phyloP scores from a whole-genome alignment of 2,329 filamentous ascomycete genomes.

The Davidsoniella virescens region DNA sequence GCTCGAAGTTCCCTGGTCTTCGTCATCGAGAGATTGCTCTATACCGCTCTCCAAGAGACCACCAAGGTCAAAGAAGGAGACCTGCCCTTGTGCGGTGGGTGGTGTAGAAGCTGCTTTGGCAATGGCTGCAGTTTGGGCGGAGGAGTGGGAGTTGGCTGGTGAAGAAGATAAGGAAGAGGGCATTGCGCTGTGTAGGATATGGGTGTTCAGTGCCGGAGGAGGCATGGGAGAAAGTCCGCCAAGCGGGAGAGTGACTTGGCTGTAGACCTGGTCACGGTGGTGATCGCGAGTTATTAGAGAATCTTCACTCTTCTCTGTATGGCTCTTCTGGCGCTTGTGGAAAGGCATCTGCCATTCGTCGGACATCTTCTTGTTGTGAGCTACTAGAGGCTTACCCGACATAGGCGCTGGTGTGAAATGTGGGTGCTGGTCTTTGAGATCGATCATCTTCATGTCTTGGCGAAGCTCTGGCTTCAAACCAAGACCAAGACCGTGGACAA shows the following conservation, averaged over 20 bases:
- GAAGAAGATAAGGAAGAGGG: conserved; percentile 18
- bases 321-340: conserved; percentile 22
- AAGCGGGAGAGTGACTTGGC: background rate
- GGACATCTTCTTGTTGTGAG: conserved; percentile 17
- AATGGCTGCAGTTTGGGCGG: conserved; percentile 7
- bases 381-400: background rate
- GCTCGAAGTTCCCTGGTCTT: conserved; percentile 17
- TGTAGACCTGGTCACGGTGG: conserved; percentile 3
- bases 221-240: conserved; percentile 18
- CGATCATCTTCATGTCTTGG: conserved; percentile 15
- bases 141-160: background rate
- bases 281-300: conserved; percentile 25
- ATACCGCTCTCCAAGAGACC: conserved; percentile 48
- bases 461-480: conserved; percentile 40
- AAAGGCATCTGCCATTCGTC: conserved; percentile 31
- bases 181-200: conserved; percentile 18
- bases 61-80: conserved; percentile 77
- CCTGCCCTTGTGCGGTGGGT: conserved; percentile 23
- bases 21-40: conserved; percentile 12
- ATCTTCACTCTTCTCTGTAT: conserved; percentile 28
- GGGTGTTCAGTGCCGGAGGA: conserved; percentile 24
- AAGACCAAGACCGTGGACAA: conserved; percentile 66
- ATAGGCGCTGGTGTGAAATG: conserved; percentile 23
- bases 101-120: conserved; percentile 7
- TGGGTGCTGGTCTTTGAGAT: conserved; percentile 17